Evolutionary conservation across 1,284 basidiomycete species (phyloP), one percentile per base, ranked within the genome.

Genomic region (Inonotus obliquus): DNA sequence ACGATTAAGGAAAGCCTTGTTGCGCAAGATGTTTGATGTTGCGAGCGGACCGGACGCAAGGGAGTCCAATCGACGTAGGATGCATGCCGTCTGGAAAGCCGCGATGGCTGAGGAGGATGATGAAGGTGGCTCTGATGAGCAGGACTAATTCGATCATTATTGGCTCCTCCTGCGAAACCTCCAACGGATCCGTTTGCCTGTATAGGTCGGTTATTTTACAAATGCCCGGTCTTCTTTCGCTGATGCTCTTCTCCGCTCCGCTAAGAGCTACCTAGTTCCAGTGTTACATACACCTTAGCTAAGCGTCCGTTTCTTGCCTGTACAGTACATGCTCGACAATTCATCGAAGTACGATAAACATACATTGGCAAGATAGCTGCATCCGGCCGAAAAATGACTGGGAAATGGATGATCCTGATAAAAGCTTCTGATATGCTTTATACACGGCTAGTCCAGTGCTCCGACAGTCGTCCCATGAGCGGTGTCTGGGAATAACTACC

Each of bases 61-160:
- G 65, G 90, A 93, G 65, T 76, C 87, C 1, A 94, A 91, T 72
- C 81, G 95, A 66, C 79, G 90, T 72, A 89, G 85, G 74, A 80
- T 97, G 73, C 96, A 96, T 72, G 81, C 80, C 9, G 74, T 95
- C 27, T 96, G 92, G 83, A 87, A 87, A 68, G 79, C 77, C 41
- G 76, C 76, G 48, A 73, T 74, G 57, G 85, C 82, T 23, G 82
- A 84, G 13, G 77, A 77, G 9, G 41, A 21, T 14, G 41, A 44
- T 21, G 41, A 44, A 9, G 41, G 17, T 7, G 41, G 41, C 17
- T 44, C 41, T n/a, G 41, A 44, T 11, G 41, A 17, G 17, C 51
- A 52, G 32, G 51, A 52, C 14, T 52, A 21, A 17, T 9, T n/a
- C 4, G 13, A n/a, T 44, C 4, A n/a, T 44, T 7, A 17, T 44